Evolutionary conservation across 179 eudicot species (phyloP).

Genomic region (Carnegiea gigantea): DNA sequence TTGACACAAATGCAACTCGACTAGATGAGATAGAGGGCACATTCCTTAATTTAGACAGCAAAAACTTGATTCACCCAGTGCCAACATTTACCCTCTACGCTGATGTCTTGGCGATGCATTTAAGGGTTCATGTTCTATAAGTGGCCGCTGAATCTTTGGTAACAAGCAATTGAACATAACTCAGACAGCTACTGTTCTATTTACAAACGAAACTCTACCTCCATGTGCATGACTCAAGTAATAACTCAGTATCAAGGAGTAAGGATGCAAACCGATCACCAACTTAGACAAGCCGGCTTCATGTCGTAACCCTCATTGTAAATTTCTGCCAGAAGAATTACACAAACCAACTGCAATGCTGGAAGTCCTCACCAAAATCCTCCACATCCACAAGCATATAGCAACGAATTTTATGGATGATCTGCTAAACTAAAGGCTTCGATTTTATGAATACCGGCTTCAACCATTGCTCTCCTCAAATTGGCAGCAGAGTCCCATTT

Average conservation of each 20-base stretch:
- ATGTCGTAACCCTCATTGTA: neutral
- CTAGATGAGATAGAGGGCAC: neutral
- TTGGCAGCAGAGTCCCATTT: slow-evolving; percentile 55
- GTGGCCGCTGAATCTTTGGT: neutral
- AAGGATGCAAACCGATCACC: neutral
- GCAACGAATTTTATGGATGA: neutral
- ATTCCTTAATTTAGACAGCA: neutral
- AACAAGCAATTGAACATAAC: neutral
- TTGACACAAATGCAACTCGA: neutral
- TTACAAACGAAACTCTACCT: neutral
- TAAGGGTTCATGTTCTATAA: neutral
- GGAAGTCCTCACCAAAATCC: neutral
- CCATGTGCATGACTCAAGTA: neutral
- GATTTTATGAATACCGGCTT: slow-evolving; percentile 42
- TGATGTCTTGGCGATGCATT: neutral
- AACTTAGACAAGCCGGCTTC: neutral
- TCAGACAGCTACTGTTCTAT: neutral
- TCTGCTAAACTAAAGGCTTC: slow-evolving; percentile 44
- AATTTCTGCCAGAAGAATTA: neutral
- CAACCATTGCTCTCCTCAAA: slow-evolving; percentile 46
- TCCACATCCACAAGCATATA: neutral
- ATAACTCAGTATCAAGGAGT: neutral
- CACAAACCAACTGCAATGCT: too few relatives aligned
- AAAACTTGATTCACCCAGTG: neutral
- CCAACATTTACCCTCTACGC: neutral